Percentiles rank a stretch among this genome's conserved stretches.
Evolutionary conservation across 805 yeast genomes (phyloP).

Genomic region (Wickerhamomyces pijperi): DNA sequence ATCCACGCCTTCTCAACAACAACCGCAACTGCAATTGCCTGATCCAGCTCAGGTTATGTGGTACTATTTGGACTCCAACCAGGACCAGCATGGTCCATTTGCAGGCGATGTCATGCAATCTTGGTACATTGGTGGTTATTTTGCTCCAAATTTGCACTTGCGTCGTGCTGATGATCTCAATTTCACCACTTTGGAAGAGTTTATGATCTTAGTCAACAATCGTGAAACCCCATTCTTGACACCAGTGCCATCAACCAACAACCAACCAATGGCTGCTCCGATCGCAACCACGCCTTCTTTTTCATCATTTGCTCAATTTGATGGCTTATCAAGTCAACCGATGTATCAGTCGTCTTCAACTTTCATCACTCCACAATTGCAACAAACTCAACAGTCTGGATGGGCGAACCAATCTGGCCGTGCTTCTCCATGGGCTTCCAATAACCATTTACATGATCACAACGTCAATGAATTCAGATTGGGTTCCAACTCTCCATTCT

Average conservation of each 20-base stretch:
- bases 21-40: conserved; percentile 21
- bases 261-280: conserved; percentile 4
- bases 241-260: conserved; percentile 29
- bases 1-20: background rate
- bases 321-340: background rate
- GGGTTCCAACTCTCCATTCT: conserved; percentile 10
- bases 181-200: conserved; percentile 41
- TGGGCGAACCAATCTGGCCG: conserved; percentile 7
- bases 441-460: conserved; percentile 2
- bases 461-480: conserved; percentile 6
- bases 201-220: conserved; percentile 35
- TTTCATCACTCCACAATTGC: conserved; percentile 3
- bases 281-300: conserved; percentile 2
- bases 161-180: conserved; percentile 45
- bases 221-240: conserved; percentile 60
- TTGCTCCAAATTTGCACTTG: conserved; percentile 41
- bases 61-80: conserved; percentile 64
- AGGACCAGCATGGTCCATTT: conserved; percentile 76
- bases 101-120: conserved; percentile 62
- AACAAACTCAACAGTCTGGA: conserved; percentile 11
- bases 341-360: conserved; percentile 3
- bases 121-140: conserved; percentile 58
- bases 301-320: background rate
- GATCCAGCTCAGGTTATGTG: conserved; percentile 36
- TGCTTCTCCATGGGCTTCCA: conserved; percentile 12